Base-by-base conservation (phyloP, 2,329 filamentous ascomycete genomes). In the Aspergillus amoenus region DNA sequence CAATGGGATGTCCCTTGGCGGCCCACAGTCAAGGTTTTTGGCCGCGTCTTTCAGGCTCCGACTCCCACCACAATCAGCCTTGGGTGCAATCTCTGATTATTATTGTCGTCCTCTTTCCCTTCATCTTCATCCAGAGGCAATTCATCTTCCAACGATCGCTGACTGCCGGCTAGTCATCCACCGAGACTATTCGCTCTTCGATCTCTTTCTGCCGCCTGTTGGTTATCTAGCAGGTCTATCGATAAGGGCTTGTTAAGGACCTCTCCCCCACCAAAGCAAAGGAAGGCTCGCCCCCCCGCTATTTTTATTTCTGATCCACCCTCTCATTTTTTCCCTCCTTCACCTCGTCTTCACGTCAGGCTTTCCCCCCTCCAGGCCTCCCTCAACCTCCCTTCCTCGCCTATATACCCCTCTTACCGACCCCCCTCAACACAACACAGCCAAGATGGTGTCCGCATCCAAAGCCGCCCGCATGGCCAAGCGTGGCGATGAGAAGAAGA, bases 381-480 rank as follows among this genome's bases (percentile, higher is more conserved):
- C 54, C 59, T 59, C 57, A 61, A 57, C 50, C 55, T 61, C 56
- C 48, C 57, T 34, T 52, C 47, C 46, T 57, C 39, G 32, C 41
- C 37, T 51, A 45, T 47, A 30, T 30, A 30, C 27, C 27, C 60
- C 58, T 58, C 49, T 58, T 59, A 57, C 58, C 48, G 57, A 54
- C 56, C 53, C 37, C 3, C 3, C 27, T 30, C 9, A 30, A 30
- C 27, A 30, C 27, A 30, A 52, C 57, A 59, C 59, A 65, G 64
- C 59, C 71, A 77, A 63, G 48, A 88, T 88, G 85, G 84, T 88
- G 65, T 88, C 85, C 70, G 84, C 85, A 71, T 88, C 85, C 60
- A 88, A 88, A 77, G 85, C 85, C 67, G 85, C 85, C 71, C 84
- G 85, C 72, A 73, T 87, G 76, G 85, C 85, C 66, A 88, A 88